phyloP scores from a whole-genome alignment of 257 asterid species.

The Solanum ossicruentum region DNA sequence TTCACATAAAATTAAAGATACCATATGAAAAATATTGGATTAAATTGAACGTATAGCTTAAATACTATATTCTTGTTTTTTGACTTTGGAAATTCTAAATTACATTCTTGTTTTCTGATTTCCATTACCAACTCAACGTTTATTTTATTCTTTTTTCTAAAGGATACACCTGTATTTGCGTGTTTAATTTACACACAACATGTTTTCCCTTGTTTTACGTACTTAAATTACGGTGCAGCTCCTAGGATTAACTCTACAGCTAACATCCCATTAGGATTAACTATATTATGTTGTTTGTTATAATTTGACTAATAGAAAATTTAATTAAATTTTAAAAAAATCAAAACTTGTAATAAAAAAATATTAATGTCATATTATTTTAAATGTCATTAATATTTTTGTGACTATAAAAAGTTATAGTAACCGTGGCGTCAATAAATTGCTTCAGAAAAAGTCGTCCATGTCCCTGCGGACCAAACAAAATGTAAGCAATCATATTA shows the following conservation, averaged over 20 bases:
- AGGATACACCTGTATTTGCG: background rate
- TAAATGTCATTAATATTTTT: background rate
- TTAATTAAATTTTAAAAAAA: background rate
- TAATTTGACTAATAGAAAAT: background rate
- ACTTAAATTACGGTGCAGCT: background rate
- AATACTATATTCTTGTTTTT: background rate
- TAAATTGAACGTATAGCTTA: background rate
- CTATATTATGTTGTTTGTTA: background rate
- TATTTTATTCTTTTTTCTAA: background rate
- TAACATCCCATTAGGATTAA: background rate
- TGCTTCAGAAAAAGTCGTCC: background rate
- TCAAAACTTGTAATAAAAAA: background rate
- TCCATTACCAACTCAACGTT: background rate
- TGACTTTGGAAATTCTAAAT: background rate
- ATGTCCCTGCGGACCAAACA: background rate
- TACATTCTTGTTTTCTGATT: background rate
- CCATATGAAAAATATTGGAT: background rate
- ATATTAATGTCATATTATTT: background rate
- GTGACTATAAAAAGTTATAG: background rate
- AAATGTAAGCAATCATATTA: background rate
- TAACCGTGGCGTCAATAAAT: background rate
- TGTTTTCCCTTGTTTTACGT: background rate
- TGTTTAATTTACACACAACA: background rate
- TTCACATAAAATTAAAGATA: background rate
- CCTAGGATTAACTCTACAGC: background rate